Conservation (phyloP, 768 basidiomycete genomes). For the Hericium coralloides region DNA sequence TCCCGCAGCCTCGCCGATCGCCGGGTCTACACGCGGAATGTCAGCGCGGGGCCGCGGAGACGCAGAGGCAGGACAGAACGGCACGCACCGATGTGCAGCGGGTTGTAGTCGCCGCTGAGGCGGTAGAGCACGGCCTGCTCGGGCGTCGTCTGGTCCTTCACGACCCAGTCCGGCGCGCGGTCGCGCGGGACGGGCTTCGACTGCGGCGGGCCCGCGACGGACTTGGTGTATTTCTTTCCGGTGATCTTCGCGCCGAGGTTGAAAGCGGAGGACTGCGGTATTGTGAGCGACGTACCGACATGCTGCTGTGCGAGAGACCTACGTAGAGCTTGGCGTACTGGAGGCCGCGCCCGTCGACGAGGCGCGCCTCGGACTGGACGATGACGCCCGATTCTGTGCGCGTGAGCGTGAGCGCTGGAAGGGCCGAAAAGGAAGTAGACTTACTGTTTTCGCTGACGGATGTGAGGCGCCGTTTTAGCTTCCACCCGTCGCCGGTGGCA, state of each 20-base stretch:
- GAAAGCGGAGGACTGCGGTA: slow-evolving; percentile 29
- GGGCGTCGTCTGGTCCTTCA: slow-evolving; percentile 29
- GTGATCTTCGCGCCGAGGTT: slow-evolving; percentile 34
- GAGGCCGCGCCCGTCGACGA: slow-evolving; percentile 52
- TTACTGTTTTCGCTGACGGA: slow-evolving; percentile 78
- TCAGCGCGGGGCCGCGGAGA: not conserved
- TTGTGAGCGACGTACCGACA: not conserved
- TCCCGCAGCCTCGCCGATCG: slow-evolving; percentile 59
- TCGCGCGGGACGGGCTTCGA: slow-evolving; percentile 29
- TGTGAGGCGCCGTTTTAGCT: slow-evolving; percentile 50
- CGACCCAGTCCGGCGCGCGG: slow-evolving; percentile 31
- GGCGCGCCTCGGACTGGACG: slow-evolving; percentile 49
- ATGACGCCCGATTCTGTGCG: slow-evolving; percentile 65
- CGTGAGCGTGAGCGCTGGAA: not conserved
- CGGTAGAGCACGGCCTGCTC: slow-evolving; percentile 40
- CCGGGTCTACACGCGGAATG: slow-evolving; percentile 44
- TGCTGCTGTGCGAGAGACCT: slow-evolving; percentile 4
- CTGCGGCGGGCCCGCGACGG: slow-evolving; percentile 26
- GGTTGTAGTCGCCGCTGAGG: slow-evolving; percentile 45
- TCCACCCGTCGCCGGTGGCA: slow-evolving; percentile 76
- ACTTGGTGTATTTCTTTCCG: slow-evolving; percentile 30
- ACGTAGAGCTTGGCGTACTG: slow-evolving; percentile 35
- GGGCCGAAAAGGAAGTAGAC: slow-evolving; percentile 16
- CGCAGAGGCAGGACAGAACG: not conserved
- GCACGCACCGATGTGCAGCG: slow-evolving; percentile 36